Evolutionary conservation across 148 eudicot species (phyloP).

Genomic region (Chenopodium formosanum): DNA sequence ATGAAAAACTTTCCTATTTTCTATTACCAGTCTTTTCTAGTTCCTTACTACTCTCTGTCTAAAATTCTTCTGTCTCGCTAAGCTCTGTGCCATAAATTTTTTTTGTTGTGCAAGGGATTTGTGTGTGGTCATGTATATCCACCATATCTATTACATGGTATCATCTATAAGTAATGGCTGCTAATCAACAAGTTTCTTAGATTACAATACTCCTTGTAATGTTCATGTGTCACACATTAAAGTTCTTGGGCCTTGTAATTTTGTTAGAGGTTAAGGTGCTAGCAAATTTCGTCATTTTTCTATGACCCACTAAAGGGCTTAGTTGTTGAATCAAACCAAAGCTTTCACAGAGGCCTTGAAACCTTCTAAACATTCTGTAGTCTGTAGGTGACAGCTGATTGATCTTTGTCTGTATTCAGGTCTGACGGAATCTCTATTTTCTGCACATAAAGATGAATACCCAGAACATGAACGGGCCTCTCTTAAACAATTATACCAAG

Average conservation of each 20-base stretch:
- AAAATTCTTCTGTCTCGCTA: background rate
- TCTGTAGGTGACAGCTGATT: conserved; percentile 11
- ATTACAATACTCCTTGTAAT: background rate
- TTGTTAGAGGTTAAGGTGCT: background rate
- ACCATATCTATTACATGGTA: background rate
- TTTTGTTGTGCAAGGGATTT: background rate
- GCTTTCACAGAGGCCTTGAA: background rate
- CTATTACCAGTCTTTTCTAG: background rate
- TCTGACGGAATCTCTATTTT: conserved; percentile 85
- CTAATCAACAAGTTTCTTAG: background rate
- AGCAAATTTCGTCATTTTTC: background rate
- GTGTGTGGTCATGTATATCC: background rate
- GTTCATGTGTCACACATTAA: background rate
- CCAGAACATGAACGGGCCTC: conserved; percentile 95
- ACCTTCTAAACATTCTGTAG: background rate
- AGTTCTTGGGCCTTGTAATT: background rate
- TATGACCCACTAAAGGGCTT: background rate
- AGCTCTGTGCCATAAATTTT: background rate
- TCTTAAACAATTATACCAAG: conserved; percentile 75
- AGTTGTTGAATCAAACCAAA: background rate
- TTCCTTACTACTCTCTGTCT: background rate
- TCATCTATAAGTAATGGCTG: background rate
- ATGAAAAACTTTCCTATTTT: background rate
- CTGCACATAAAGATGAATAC: conserved; percentile 90
- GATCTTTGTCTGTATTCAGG: conserved; percentile 45